Percentiles rank a stretch among this genome's conserved stretches.
Evolutionary conservation across 192 early-diverging fungal genomes (phyloP).

Genomic region (Funneliformis geosporum): DNA sequence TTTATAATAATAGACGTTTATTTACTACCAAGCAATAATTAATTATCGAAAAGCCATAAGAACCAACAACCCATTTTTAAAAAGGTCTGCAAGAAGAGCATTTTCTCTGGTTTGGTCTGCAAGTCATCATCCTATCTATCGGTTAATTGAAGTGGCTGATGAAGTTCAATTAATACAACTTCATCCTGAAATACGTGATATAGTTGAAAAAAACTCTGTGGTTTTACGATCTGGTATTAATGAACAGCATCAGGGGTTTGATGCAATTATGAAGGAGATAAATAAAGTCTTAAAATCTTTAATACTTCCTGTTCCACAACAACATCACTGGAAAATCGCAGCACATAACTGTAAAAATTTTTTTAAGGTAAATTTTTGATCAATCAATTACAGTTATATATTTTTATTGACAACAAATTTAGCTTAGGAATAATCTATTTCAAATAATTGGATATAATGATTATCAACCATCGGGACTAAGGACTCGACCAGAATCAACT

Average conservation of each 20-base stretch:
- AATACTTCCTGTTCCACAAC: slow-evolving; percentile 8
- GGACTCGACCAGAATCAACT: background rate
- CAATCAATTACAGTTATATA: too few species aligned
- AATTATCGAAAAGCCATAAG: background rate
- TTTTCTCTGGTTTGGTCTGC: slow-evolving; percentile 22
- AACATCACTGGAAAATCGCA: slow-evolving; percentile 5
- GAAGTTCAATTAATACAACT: slow-evolving; percentile 18
- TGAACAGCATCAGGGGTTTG: slow-evolving; percentile 8
- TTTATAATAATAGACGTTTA: too few species aligned
- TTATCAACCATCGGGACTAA: background rate
- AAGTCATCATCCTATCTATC: background rate
- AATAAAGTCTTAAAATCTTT: background rate
- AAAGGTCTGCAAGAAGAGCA: background rate
- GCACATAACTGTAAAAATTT: background rate
- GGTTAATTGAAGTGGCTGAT: slow-evolving; percentile 3
- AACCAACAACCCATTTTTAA: background rate
- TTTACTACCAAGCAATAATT: slow-evolving; percentile 23
- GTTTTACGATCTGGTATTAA: background rate
- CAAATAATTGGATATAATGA: slow-evolving; percentile 8
- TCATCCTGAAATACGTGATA: background rate
- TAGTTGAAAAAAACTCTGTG: background rate
- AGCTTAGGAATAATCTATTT: background rate
- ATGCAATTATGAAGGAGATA: background rate
- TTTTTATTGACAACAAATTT: too few species aligned
- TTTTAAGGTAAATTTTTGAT: too few species aligned